Base-by-base conservation (phyloP, 2,329 filamentous ascomycete species). In the Pseudocercospora eumusae region DNA sequence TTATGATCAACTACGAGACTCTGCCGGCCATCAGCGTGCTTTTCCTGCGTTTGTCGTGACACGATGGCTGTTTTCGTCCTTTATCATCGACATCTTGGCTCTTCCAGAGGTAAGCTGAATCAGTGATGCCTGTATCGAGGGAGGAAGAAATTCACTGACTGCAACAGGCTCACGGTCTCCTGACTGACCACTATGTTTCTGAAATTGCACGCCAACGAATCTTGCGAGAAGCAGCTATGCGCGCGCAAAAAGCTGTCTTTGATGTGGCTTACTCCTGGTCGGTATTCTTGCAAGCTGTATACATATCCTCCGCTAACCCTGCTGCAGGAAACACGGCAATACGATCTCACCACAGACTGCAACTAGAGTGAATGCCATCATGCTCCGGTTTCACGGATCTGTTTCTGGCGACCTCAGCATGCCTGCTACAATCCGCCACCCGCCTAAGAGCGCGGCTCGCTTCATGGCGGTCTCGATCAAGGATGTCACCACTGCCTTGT, bases 61-160 rank as follows among this genome's bases (percentile, higher is more conserved):
- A 70, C 90, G 93, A 73, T 99, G 93, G 87, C 88, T 97, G 65
- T 96, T 98, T 75, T 90, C 92, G 65, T 88, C 89, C 56, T 97
- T 95, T 76, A 81, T 98, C 36, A 84, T 91, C 52, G 89, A 90
- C 69, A 88, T 92, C 57, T 86, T 98, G 71, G 90, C 92, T 53
- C 90, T 95, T 71, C 95, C 95, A 10, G 95, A 99, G 83, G 92
- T 86, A 82, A 69, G 72, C 21, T 21, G 15, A 23, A 44, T 31
- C 11, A 5, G 27, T 11, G 21, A 23, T 31, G 23, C 28, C 3
- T 1, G 21, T 23, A n/a, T 27, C 18, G 27, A 20, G 13, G n/a
- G n/a, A 6, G 13, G 13, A 36, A 15, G 33, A n/a, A 18, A 18
- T 40, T 44, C 65, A 67, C 78, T 79, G 67, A 79, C 73, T 57